Evolutionary conservation across 2,329 filamentous ascomycete species (phyloP).

Genomic region (Tolypocladium nubicola): DNA sequence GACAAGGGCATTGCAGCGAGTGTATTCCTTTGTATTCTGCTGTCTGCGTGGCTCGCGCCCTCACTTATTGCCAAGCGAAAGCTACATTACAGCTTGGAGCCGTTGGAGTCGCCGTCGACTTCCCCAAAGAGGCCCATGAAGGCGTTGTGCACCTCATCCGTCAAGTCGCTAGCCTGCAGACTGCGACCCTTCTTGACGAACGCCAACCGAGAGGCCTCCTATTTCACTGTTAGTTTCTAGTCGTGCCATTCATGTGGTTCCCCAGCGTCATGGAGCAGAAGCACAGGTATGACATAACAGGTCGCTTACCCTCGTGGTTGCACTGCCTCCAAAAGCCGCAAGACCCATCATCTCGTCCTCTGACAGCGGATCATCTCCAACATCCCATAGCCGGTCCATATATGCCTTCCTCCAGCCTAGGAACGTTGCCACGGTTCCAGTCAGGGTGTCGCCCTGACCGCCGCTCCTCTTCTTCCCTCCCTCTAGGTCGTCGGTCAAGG

Average conservation of each 20-base stretch:
- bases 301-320: constrained; percentile 64
- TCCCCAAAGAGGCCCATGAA: constrained; percentile 77
- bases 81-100: constrained; percentile 22
- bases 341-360: constrained; percentile 57
- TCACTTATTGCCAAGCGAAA: background rate
- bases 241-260: background rate
- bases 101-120: constrained; percentile 32
- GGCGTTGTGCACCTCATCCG: constrained; percentile 75
- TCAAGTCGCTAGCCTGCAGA: constrained; percentile 87
- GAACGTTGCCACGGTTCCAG: constrained; percentile 79
- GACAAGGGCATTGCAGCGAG: no score
- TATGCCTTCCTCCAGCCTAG: constrained; percentile 85
- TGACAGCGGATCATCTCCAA: constrained; percentile 33
- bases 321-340: constrained; percentile 77
- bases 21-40: no score
- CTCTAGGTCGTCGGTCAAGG: constrained; percentile 63
- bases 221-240: background rate
- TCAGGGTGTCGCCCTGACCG: constrained; percentile 92
- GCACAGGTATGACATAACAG: background rate
- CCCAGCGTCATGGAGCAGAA: background rate
- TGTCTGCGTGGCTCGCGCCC: no score
- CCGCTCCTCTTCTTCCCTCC: constrained; percentile 86
- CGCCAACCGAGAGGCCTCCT: constrained; percentile 77
- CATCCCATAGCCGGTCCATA: constrained; percentile 67
- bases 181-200: constrained; percentile 79